Percentiles rank a stretch among this genome's conserved stretches.
Evolutionary conservation across 2,329 filamentous ascomycete species (phyloP).

Genomic region (Verticillium nonalfalfae): DNA sequence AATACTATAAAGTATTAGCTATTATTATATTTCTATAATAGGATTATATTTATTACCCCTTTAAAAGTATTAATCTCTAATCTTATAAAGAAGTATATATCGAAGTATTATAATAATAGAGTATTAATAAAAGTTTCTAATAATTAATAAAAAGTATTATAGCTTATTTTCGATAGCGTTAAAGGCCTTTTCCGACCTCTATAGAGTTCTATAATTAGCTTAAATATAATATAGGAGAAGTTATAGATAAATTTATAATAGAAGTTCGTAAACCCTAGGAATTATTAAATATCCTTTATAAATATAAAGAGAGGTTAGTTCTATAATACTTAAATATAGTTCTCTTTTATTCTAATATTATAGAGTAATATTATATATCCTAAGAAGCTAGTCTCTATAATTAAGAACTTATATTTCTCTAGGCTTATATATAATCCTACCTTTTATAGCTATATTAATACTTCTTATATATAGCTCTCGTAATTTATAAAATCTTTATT

Average conservation of each 20-base stretch:
- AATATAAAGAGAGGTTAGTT: background rate
- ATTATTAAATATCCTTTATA: constrained; percentile 3
- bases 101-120: background rate
- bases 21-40: constrained; percentile 3
- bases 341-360: background rate
- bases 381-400: background rate
- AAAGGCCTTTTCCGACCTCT: background rate
- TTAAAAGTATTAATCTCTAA: constrained; percentile 1
- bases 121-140: background rate
- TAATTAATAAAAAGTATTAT: background rate
- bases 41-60: background rate
- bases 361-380: constrained; percentile 4
- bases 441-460: background rate
- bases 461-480: background rate
- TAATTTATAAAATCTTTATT: background rate
- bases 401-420: background rate
- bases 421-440: background rate
- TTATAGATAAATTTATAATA: constrained; percentile 9
- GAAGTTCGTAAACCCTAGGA: constrained; percentile 9
- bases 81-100: background rate
- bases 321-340: constrained; percentile 1
- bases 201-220: background rate
- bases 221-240: no score
- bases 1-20: constrained; percentile 2
- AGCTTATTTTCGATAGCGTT: background rate